Conservation (phyloP, 805 yeast species). For the Barnettozyma populi region DNA sequence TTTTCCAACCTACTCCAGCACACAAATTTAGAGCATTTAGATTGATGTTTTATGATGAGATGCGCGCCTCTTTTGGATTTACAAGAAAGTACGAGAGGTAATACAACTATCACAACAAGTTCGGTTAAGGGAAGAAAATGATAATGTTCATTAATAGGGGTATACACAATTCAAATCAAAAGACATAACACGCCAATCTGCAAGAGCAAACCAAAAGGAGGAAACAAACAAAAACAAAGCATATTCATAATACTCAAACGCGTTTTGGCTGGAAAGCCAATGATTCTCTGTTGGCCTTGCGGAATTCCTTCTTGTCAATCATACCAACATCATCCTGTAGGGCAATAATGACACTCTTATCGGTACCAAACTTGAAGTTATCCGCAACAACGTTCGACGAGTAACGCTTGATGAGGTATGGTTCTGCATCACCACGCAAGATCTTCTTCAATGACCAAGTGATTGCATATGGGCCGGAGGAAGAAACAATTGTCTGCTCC, state of each 20-base stretch:
- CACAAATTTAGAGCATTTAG: slow-evolving; percentile 62
- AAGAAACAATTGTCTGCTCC: slow-evolving; percentile 69
- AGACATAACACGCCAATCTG: neutral
- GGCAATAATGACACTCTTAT: slow-evolving; percentile 66
- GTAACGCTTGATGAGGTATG: slow-evolving; percentile 63
- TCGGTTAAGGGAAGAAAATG: slow-evolving; percentile 3
- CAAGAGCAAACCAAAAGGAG: neutral
- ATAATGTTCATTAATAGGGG: neutral
- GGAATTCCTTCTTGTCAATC: slow-evolving; percentile 55
- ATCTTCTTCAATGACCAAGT: slow-evolving; percentile 71
- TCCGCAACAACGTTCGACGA: slow-evolving; percentile 62
- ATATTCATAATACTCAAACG: neutral
- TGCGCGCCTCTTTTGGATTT: slow-evolving; percentile 49
- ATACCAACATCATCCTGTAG: slow-evolving; percentile 71
- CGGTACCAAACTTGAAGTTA: slow-evolving; percentile 71
- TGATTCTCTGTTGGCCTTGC: slow-evolving; percentile 47
- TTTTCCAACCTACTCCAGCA: slow-evolving; percentile 39
- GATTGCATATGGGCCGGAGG: slow-evolving; percentile 77
- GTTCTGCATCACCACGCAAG: slow-evolving; percentile 43
- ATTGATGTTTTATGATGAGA: slow-evolving; percentile 53
- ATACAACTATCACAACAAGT: neutral
- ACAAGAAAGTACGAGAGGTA: slow-evolving; percentile 21
- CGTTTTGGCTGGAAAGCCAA: slow-evolving; percentile 27
- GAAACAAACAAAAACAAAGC: slow-evolving; percentile 1
- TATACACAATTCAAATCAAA: neutral